A percentile compares a stretch with the other conserved stretches of the same genome.
Conservation (phyloP, 768 basidiomycete species). For the Agaricus sinodeliciosus region DNA sequence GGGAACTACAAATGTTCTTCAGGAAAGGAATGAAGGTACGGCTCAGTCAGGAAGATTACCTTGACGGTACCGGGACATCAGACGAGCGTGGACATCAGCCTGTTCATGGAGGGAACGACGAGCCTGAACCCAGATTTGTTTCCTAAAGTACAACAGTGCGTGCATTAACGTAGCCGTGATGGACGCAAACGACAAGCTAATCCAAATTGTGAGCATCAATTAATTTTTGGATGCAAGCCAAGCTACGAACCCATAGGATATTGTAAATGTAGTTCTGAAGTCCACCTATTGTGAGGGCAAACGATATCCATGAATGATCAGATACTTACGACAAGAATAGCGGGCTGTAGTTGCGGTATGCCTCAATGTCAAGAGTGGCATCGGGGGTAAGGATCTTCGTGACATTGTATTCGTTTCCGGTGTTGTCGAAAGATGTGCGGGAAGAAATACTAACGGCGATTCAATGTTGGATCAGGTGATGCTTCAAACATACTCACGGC, state of each 20-base stretch:
- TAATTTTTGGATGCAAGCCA: not conserved
- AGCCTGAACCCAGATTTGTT: constrained; percentile 65
- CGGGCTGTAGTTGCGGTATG: constrained; percentile 50
- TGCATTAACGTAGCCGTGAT: constrained; percentile 71
- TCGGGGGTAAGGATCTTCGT: constrained; percentile 44
- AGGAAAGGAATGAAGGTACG: not conserved
- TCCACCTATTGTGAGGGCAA: not conserved
- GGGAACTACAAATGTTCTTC: constrained; percentile 33
- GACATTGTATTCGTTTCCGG: constrained; percentile 49
- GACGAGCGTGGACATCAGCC: constrained; percentile 73
- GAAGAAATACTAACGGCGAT: constrained; percentile 40
- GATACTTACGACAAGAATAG: constrained; percentile 44
- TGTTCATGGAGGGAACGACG: constrained; percentile 67
- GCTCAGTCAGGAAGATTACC: constrained; percentile 6
- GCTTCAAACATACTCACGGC: constrained; percentile 32
- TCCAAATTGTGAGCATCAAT: constrained; percentile 39
- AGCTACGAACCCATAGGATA: constrained; percentile 51
- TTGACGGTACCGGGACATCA: constrained; percentile 69
- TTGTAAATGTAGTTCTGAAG: constrained; percentile 52
- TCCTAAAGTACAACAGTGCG: constrained; percentile 62
- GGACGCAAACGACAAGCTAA: constrained; percentile 58
- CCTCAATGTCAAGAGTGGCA: constrained; percentile 43
- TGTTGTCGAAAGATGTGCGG: constrained; percentile 56
- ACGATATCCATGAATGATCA: not conserved
- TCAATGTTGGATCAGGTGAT: not conserved